Base-by-base conservation (phyloP, 768 basidiomycete genomes). In the Fibroporia radiculosa region DNA sequence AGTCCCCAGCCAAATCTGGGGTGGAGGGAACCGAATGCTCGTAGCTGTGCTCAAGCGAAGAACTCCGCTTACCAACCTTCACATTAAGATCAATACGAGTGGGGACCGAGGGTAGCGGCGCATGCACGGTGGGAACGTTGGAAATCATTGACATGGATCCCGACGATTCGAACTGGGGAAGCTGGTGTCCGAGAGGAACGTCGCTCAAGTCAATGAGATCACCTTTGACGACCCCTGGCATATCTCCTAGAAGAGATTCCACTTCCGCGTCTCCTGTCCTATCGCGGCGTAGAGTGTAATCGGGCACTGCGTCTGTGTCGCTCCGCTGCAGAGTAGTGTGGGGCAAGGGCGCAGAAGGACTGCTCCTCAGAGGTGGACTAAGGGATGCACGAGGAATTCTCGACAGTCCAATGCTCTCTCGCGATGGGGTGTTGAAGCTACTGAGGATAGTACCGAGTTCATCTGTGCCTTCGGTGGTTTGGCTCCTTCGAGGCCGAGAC, bases 1-100 rank as follows among this genome's bases (percentile, higher is more conserved):
- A 65, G 55, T 84, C 82, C 16, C 73, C 70, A 18, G 72, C 65
- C n/a, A 82, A 62, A 42, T 80, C 79, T 3, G 82, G 80, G 14
- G 74, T 81, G 25, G 69, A 68, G n/a, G 74, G 71, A 25, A 66
- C 50, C 1, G 63, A 61, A 3, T 42, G 56, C 45, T 45, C 64
- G 48, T 50, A 73, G 13, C 50, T 52, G 12, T 53, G 48, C 4
- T 49, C 28, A 1, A 44, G 45, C 3, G 47, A 48, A 5, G 42
- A 44, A 5, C 44, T 24, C 10, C 20, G 53, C 50, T 16, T 22
- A n/a, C 47, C 50, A 35, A 34, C 49, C 6, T 39, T 29, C 14
- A 50, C 25, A 10, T 44, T 49, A 6, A 51, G 50, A 4, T 41
- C 48, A 8, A 42, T 25, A 18, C 47, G 49, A 12, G 20, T 33